phyloP scores from a whole-genome alignment of 352 stramenopile genomes.

The Phytophthora cryptogea region DNA sequence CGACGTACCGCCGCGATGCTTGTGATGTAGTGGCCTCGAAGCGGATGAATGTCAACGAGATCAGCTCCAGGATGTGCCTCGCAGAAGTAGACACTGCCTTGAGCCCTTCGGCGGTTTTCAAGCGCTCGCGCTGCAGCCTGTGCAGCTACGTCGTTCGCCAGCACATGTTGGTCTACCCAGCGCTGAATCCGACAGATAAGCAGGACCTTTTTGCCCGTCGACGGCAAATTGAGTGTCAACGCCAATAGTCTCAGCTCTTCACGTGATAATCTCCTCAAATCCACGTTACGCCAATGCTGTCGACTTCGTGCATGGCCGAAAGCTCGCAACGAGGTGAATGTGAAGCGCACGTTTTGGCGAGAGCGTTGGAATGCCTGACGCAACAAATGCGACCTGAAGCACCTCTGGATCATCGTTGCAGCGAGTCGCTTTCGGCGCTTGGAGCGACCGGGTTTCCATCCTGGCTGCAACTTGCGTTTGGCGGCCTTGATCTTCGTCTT shows the following conservation, averaged over 20 bases:
- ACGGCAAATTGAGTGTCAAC: constrained; percentile 69
- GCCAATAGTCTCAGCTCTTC: constrained; percentile 68
- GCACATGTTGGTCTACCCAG: constrained; percentile 74
- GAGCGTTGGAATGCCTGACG: constrained; percentile 57
- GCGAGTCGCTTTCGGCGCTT: constrained; percentile 53
- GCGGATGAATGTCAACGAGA: constrained; percentile 60
- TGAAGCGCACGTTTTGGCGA: constrained; percentile 45
- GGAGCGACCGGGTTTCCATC: constrained; percentile 46
- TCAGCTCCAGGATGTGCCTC: constrained; percentile 43
- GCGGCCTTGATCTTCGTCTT: constrained; percentile 44
- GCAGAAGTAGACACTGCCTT: constrained; percentile 74
- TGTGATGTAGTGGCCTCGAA: constrained; percentile 69
- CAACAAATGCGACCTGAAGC: constrained; percentile 63
- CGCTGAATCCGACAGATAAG: constrained; percentile 74
- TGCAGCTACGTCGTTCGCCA: constrained; percentile 58
- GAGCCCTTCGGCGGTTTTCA: constrained; percentile 60
- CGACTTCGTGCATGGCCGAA: constrained; percentile 61
- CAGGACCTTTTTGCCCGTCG: constrained; percentile 77
- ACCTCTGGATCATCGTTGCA: constrained; percentile 73
- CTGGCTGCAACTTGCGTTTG: constrained; percentile 57
- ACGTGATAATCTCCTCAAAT: constrained; percentile 61
- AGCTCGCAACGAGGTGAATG: constrained; percentile 54
- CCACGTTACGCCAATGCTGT: constrained; percentile 55
- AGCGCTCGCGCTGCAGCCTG: constrained; percentile 58
- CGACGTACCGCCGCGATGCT: constrained; percentile 58